Evolutionary conservation across 2,329 filamentous ascomycete species (phyloP).

Genomic region (Beauveria australis): DNA sequence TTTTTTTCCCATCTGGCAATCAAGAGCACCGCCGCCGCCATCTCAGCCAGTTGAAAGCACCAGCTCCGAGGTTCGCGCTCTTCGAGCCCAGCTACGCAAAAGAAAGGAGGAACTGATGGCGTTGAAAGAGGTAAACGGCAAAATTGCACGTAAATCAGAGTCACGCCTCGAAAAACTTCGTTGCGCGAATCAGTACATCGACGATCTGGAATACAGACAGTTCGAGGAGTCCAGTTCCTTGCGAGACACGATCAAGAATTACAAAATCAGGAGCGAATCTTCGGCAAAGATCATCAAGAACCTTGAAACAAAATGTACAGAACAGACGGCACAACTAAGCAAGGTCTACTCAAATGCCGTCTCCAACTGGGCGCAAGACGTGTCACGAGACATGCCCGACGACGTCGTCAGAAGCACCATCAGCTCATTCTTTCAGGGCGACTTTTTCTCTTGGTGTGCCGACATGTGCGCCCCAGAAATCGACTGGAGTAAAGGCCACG

Average conservation of each 20-base stretch:
- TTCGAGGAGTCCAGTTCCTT: background rate
- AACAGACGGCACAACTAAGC: background rate
- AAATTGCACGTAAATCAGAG: too few relatives aligned
- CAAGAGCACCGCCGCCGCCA: background rate
- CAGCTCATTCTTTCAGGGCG: background rate
- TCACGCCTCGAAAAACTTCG: too few relatives aligned
- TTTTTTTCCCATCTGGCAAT: accelerated
- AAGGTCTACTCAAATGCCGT: background rate
- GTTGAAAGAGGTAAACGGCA: too few relatives aligned
- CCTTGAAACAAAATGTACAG: background rate
- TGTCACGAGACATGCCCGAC: background rate
- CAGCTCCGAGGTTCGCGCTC: background rate
- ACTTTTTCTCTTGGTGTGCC: conserved; percentile 1
- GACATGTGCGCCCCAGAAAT: background rate
- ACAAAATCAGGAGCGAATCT: background rate
- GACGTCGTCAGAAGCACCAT: background rate
- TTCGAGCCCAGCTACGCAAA: background rate
- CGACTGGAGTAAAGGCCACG: background rate
- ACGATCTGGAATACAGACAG: too few relatives aligned
- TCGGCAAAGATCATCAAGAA: background rate
- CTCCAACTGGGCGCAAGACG: background rate
- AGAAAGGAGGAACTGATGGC: background rate
- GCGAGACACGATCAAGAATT: background rate
- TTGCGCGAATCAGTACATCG: too few relatives aligned
- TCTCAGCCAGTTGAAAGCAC: background rate